These are phyloP conservation scores for Sonneratia alba DNA, from an alignment of 345 rosid species.

Conservation along the genomic window DNA sequence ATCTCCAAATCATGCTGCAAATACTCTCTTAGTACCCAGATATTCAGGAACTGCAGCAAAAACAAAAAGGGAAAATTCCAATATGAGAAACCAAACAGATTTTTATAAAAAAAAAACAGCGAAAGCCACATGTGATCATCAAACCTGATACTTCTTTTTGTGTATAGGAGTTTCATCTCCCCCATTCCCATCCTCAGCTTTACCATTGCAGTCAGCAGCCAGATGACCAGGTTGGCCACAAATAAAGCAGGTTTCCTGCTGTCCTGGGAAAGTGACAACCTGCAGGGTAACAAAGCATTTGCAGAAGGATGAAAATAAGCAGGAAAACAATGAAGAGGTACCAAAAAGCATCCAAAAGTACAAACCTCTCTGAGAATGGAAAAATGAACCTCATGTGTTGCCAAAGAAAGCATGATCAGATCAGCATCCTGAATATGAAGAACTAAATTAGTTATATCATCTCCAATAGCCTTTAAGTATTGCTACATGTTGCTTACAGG, in stretches of 20 bases:
- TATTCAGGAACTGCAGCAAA: constrained; percentile 64
- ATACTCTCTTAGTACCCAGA: constrained; percentile 94
- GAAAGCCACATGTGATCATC: background rate
- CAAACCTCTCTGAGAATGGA: constrained; percentile 93
- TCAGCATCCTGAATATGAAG: constrained; percentile 79
- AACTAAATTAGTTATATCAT: constrained; percentile 3
- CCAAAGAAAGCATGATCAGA: constrained; percentile 90
- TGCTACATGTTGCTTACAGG: too few relatives aligned
- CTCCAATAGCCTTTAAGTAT: background rate
- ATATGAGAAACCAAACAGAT: background rate
- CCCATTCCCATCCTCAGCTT: constrained; percentile 32
- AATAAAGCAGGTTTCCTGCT: constrained; percentile 78
- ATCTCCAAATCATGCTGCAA: constrained; percentile 79
- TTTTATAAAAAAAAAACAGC: background rate
- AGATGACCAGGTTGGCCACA: constrained; percentile 96
- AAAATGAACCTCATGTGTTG: constrained; percentile 97
- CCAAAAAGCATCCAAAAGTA: constrained; percentile 3
- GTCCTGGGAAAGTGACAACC: constrained; percentile 88
- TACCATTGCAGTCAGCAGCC: constrained; percentile 88
- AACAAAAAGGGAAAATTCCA: constrained; percentile 10
- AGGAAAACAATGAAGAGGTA: background rate
- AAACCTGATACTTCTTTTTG: constrained; percentile 99
- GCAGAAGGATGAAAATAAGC: constrained; percentile 5
- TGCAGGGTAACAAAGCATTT: constrained; percentile 16
- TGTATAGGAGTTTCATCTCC: constrained; percentile 64